A percentile compares a stretch with the other conserved stretches of the same genome.
phyloP scores from a whole-genome alignment of 2,329 filamentous ascomycete species.

The Mycocentrospora acerina region DNA sequence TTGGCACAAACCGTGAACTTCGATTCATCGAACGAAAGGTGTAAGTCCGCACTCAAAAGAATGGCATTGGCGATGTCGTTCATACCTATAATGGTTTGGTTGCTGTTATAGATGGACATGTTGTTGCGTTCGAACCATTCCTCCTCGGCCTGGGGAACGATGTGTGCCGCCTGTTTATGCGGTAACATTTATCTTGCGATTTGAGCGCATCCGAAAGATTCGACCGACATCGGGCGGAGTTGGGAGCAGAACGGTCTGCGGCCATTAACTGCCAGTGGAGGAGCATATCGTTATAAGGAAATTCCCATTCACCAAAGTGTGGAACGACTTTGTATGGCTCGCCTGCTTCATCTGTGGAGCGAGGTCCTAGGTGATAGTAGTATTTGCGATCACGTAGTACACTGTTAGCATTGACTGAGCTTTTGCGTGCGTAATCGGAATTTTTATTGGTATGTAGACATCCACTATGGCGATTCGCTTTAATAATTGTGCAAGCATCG shows the following conservation, averaged over 20 bases:
- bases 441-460: conserved; percentile 1
- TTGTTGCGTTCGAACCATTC: conserved; percentile 7
- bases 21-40: conserved; percentile 16
- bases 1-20: conserved; percentile 16
- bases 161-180: conserved; percentile 6
- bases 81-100: neutral
- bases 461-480: conserved; percentile 2
- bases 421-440: conserved; percentile 1
- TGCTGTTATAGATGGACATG: conserved; percentile 8
- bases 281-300: conserved; percentile 6
- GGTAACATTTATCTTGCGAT: conserved; percentile 4
- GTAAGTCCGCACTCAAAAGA: conserved; percentile 14
- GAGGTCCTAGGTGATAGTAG: conserved; percentile 6
- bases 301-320: conserved; percentile 6
- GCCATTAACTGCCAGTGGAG: conserved; percentile 7
- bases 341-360: neutral
- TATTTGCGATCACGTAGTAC: conserved; percentile 5
- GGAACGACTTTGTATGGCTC: conserved; percentile 6
- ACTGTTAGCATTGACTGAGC: conserved; percentile 4
- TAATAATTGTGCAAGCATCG: conserved; percentile 10
- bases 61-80: conserved; percentile 7
- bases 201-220: conserved; percentile 6
- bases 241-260: neutral
- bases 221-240: conserved; percentile 1
- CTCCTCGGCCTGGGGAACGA: conserved; percentile 8